A percentile compares a stretch with the other conserved stretches of the same genome.
These are phyloP conservation scores for Cyberlindnera suaveolens DNA, from an alignment of 805 yeast species.

Conservation along the genomic window DNA sequence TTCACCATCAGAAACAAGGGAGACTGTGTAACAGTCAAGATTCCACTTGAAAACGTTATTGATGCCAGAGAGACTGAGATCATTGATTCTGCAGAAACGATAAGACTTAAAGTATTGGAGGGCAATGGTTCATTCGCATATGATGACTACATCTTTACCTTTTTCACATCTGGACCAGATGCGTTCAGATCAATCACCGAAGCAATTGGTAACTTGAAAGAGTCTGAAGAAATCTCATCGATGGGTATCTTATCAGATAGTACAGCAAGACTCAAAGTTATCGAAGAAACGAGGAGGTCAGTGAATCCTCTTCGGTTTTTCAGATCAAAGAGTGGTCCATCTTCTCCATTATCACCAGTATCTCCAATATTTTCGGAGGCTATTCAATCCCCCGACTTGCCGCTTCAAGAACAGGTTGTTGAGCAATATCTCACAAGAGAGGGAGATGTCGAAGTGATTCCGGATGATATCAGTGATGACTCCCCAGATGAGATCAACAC, in stretches of 20 bases:
- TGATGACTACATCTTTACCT: conserved; percentile 68
- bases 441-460: conserved; percentile 8
- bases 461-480: conserved; percentile 2
- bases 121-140: conserved; percentile 44
- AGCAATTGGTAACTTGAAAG: conserved; percentile 23
- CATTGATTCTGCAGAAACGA: conserved; percentile 48
- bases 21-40: conserved; percentile 67
- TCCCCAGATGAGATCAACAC: conserved; percentile 1
- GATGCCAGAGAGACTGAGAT: conserved; percentile 53
- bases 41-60: conserved; percentile 65
- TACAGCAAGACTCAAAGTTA: conserved; percentile 1
- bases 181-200: conserved; percentile 36
- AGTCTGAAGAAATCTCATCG: background rate
- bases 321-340: conserved; percentile 2
- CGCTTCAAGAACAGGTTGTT: conserved; percentile 13
- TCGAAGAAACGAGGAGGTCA: background rate
- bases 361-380: background rate
- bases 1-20: conserved; percentile 68
- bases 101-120: conserved; percentile 58
- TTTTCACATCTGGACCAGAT: conserved; percentile 46
- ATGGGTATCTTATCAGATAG: conserved; percentile 6
- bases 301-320: background rate
- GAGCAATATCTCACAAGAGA: conserved; percentile 12
- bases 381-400: background rate
- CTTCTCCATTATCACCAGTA: background rate